Conservation (phyloP, 1,284 basidiomycete genomes). For the Ustilago sp. region DNA sequence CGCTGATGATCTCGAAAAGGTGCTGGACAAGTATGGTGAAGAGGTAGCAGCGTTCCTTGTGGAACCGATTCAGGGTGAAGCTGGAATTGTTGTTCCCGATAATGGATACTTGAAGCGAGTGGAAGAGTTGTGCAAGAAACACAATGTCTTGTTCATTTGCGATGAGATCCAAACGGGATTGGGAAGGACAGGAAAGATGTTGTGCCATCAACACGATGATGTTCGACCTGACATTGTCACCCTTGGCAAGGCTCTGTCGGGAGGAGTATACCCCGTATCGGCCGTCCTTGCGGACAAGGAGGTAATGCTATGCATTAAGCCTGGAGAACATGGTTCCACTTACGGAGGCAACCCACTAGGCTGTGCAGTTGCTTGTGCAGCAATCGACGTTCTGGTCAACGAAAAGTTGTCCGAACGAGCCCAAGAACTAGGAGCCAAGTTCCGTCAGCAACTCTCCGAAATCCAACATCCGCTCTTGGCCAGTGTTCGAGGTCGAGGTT, state of each 20-base stretch:
- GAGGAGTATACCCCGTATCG: conserved; percentile 96
- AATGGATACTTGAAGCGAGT: conserved; percentile 84
- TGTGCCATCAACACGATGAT: conserved; percentile 80
- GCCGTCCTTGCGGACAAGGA: conserved; percentile 89
- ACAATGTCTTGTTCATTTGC: conserved; percentile 94
- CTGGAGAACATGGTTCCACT: conserved; percentile 98
- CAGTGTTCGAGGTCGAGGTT: conserved; percentile 83
- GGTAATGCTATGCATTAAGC: conserved; percentile 92
- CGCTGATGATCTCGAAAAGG: conserved; percentile 81
- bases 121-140: conserved; percentile 86
- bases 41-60: conserved; percentile 92
- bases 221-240: conserved; percentile 92
- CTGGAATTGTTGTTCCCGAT: conserved; percentile 93
- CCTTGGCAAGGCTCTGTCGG: conserved; percentile 94
- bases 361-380: conserved; percentile 92
- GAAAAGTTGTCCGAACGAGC: conserved; percentile 87
- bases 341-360: conserved; percentile 86
- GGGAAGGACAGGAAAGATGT: conserved; percentile 65
- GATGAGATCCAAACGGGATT: conserved; percentile 91
- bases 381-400: conserved; percentile 86
- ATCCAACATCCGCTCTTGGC: conserved; percentile 75
- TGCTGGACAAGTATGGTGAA: conserved; percentile 83
- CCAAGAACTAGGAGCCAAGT: conserved; percentile 80
- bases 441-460: conserved; percentile 71
- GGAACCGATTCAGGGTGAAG: conserved; percentile 98